Conservation (phyloP, 2,329 filamentous ascomycete genomes). For the Parastagonospora avenae region DNA sequence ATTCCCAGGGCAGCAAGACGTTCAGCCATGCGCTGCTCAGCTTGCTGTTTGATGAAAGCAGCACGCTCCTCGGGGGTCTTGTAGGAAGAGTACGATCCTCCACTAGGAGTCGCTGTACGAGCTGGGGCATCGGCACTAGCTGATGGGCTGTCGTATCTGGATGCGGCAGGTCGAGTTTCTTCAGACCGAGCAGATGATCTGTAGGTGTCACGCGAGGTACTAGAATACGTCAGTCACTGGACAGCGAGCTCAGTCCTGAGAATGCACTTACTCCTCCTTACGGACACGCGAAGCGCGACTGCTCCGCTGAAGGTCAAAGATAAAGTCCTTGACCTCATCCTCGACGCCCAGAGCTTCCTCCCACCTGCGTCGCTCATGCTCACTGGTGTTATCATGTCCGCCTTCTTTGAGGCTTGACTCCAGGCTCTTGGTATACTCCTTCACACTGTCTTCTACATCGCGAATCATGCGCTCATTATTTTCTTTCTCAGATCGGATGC, state of each 20-base stretch:
- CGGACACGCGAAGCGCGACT: conserved; percentile 76
- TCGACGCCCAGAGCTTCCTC: conserved; percentile 95
- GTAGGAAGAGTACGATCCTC: conserved; percentile 78
- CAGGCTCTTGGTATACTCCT: conserved; percentile 81
- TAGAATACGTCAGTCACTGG: conserved; percentile 16
- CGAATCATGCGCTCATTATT: conserved; percentile 95
- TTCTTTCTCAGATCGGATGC: conserved; percentile 82
- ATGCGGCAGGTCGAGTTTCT: conserved; percentile 32
- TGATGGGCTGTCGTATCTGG: conserved; percentile 59
- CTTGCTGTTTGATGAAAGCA: conserved; percentile 95
- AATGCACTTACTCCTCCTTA: conserved; percentile 60
- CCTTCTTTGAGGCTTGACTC: conserved; percentile 88
- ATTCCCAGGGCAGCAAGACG: conserved; percentile 91
- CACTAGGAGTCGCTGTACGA: conserved; percentile 59
- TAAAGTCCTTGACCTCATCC: conserved; percentile 96
- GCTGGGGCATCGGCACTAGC: conserved; percentile 54
- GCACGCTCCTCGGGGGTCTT: conserved; percentile 92
- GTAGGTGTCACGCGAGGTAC: conserved; percentile 38
- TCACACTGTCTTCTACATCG: conserved; percentile 95
- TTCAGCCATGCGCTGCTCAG: conserved; percentile 95
- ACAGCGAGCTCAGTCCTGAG: not conserved
- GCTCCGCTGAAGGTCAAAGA: conserved; percentile 90
- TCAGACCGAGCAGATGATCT: conserved; percentile 50
- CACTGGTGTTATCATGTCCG: conserved; percentile 72
- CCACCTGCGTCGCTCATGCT: conserved; percentile 93